A percentile compares a stretch with the other conserved stretches of the same genome.
These are phyloP conservation scores for Phoma sp. DNA, from an alignment of 2,329 filamentous ascomycete genomes.

Conservation along the genomic window DNA sequence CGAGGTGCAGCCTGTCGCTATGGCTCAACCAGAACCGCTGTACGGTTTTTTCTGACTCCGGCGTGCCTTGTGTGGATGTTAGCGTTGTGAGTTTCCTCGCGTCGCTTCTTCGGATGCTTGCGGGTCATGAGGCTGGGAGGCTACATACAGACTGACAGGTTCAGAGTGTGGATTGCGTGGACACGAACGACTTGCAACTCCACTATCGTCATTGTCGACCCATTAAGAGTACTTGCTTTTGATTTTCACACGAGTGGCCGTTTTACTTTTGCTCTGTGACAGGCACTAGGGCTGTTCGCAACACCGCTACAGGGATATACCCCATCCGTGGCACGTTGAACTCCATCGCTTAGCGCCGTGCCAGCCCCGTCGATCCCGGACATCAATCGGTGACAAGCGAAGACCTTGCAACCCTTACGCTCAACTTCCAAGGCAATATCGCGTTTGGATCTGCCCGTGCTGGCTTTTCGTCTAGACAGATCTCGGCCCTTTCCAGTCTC, in stretches of 20 bases:
- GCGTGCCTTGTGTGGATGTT: no score
- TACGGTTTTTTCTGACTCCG: neutral
- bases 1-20: neutral
- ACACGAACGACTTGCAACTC: conserved; percentile 3
- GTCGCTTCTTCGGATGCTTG: neutral
- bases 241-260: conserved; percentile 9
- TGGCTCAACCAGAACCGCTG: neutral
- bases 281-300: conserved; percentile 22
- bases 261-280: conserved; percentile 28
- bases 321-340: conserved; percentile 24
- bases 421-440: conserved; percentile 21
- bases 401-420: conserved; percentile 19
- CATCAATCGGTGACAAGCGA: conserved; percentile 20
- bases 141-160: neutral
- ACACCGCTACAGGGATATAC: conserved; percentile 34
- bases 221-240: conserved; percentile 10
- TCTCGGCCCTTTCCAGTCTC: conserved; percentile 14
- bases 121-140: neutral
- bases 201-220: conserved; percentile 23
- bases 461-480: conserved; percentile 13
- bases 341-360: conserved; percentile 28
- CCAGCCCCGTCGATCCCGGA: conserved; percentile 25
- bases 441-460: conserved; percentile 12
- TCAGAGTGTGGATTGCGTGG: neutral
- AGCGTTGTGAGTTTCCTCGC: neutral